These are phyloP conservation scores for Hypomyces perniciosus DNA, from an alignment of 2,329 filamentous ascomycete genomes.

Conservation along the genomic window DNA sequence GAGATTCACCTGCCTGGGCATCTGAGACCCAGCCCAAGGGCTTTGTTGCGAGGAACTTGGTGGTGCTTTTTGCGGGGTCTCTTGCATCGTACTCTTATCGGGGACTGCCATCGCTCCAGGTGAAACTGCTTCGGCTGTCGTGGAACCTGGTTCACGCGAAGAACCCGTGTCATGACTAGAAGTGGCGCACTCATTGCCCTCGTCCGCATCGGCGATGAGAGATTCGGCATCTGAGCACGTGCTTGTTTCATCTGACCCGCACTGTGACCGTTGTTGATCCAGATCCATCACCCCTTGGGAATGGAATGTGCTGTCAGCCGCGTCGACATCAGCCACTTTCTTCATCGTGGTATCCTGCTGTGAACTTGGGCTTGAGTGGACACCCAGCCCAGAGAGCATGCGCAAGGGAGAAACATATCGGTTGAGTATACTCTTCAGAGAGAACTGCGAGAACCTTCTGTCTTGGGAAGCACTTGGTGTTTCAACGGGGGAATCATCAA, in stretches of 20 bases:
- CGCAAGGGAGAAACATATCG: not conserved
- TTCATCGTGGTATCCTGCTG: not conserved
- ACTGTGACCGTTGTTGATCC: no score
- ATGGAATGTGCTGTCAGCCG: not conserved
- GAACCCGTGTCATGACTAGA: no score
- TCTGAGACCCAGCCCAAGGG: not conserved
- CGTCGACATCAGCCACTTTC: not conserved
- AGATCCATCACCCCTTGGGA: no score
- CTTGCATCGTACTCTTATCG: not conserved
- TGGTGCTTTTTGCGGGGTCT: not conserved
- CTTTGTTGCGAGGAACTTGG: not conserved
- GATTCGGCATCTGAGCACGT: no score
- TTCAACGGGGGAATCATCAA: not conserved
- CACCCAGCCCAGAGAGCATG: not conserved
- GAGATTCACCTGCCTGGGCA: not conserved
- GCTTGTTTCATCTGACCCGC: no score
- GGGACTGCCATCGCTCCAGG: no score
- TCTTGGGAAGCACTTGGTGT: not conserved
- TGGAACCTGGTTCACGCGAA: not conserved
- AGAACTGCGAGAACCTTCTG: slow-evolving; percentile 4
- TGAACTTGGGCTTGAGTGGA: not conserved
- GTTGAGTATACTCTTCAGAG: slow-evolving; percentile 6
- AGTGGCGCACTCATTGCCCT: no score
- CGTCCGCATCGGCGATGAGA: no score
- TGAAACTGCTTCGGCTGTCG: not conserved